These are phyloP conservation scores for Cerrena zonata DNA, from an alignment of 1,284 basidiomycete genomes.

Conservation along the genomic window DNA sequence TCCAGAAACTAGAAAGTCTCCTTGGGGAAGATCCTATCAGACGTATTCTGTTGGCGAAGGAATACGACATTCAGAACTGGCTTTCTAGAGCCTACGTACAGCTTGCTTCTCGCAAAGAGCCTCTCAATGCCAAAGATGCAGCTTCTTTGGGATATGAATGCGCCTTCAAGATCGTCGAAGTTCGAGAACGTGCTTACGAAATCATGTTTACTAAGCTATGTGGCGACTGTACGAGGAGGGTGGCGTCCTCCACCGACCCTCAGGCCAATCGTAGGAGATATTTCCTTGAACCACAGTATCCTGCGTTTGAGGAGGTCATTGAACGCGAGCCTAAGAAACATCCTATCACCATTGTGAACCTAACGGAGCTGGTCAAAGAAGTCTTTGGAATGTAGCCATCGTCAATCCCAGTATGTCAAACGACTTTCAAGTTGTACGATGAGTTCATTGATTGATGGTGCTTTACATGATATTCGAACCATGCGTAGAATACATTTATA, in stretches of 20 bases:
- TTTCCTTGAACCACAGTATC: too few species aligned
- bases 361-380: not conserved
- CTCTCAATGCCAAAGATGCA: not conserved
- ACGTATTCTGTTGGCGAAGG: not conserved
- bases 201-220: not conserved
- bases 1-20: not conserved
- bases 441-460: too few species aligned
- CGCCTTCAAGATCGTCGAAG: not conserved
- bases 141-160: not conserved
- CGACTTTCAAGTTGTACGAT: too few species aligned
- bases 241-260: too few species aligned
- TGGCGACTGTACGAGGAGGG: not conserved
- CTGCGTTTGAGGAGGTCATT: too few species aligned
- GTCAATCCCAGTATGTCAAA: too few species aligned
- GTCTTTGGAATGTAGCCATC: not conserved
- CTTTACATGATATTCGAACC: too few species aligned
- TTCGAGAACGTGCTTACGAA: not conserved
- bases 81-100: not conserved
- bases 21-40: not conserved
- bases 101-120: not conserved
- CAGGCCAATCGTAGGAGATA: too few species aligned
- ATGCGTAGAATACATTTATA: too few species aligned
- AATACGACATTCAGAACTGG: not conserved
- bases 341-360: not conserved
- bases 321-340: too few species aligned